Evolutionary conservation across 495 filamentous ascomycete genomes (phyloP).

Genomic region (Lentithecium fluviatile): DNA sequence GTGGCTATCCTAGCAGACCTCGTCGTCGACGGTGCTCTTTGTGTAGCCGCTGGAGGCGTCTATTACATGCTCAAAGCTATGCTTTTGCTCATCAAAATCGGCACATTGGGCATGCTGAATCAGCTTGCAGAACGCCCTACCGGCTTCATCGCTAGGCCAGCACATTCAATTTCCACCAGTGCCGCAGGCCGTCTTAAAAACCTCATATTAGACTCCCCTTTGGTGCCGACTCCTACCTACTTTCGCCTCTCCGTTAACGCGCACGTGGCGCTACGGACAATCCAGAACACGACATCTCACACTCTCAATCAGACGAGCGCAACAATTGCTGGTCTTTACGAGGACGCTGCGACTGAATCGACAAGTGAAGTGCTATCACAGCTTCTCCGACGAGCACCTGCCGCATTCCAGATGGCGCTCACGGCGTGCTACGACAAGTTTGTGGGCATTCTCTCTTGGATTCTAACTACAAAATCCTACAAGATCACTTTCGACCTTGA

Average conservation of each 20-base stretch:
- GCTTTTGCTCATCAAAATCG: constrained; percentile 48
- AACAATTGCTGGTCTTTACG: constrained; percentile 7
- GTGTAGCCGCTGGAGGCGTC: constrained; percentile 56
- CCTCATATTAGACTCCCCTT: constrained; percentile 14
- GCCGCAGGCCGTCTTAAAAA: constrained; percentile 29
- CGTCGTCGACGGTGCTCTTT: constrained; percentile 59
- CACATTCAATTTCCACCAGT: constrained; percentile 27
- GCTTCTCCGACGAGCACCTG: constrained; percentile 15
- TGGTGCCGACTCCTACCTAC: constrained; percentile 22
- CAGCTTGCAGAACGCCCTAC: constrained; percentile 9
- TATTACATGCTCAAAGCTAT: constrained; percentile 52
- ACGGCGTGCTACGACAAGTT: neutral
- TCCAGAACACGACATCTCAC: constrained; percentile 34
- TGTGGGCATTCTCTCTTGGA: neutral
- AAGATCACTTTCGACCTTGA: constrained; percentile 32
- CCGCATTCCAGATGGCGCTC: neutral
- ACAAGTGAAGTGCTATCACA: neutral
- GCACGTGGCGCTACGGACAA: constrained; percentile 34
- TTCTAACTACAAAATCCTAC: constrained; percentile 30
- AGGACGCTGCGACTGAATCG: constrained; percentile 3
- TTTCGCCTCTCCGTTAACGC: constrained; percentile 37
- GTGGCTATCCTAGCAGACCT: constrained; percentile 71
- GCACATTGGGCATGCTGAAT: constrained; percentile 34
- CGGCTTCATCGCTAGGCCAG: constrained; percentile 21
- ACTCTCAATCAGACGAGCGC: constrained; percentile 25